Conservation (phyloP, 208 protist genomes). For the Vickermania ingenoplastis region DNA sequence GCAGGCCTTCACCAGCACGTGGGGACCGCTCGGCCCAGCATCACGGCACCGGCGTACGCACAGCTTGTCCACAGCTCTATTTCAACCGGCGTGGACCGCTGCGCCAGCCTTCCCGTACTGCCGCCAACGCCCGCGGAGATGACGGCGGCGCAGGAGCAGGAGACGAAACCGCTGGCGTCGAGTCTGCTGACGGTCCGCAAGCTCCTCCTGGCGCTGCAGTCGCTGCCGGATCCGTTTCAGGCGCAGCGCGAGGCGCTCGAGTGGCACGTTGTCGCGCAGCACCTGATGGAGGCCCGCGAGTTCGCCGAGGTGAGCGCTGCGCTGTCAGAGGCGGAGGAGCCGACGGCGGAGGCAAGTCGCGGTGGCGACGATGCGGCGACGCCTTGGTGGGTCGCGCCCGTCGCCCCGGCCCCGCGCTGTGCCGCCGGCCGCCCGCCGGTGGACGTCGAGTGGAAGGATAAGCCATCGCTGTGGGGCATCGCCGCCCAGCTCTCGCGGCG, state of each 20-base stretch:
- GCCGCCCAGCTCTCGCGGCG: constrained; percentile 19
- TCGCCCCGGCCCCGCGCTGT: background rate
- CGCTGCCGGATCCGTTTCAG: background rate
- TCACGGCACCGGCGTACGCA: background rate
- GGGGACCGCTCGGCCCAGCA: background rate
- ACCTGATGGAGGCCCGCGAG: background rate
- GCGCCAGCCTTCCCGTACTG: constrained; percentile 4
- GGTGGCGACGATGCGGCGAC: background rate
- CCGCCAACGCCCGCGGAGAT: background rate
- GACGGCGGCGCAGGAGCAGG: background rate
- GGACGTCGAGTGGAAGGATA: constrained; percentile 17
- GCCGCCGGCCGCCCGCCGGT: constrained; percentile 8
- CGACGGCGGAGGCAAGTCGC: background rate
- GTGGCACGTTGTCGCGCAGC: background rate
- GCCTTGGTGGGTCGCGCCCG: background rate
- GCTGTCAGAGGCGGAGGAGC: background rate
- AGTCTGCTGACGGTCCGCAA: background rate
- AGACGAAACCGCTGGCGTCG: background rate
- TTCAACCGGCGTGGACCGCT: constrained; percentile 1
- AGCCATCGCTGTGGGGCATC: constrained; percentile 24
- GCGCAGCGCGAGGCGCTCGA: background rate
- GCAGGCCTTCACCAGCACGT: background rate
- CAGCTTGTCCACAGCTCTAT: background rate
- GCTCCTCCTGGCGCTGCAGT: background rate
- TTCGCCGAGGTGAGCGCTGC: background rate